Conservation (phyloP, 306 rosid species). For the Quercus gilva region DNA sequence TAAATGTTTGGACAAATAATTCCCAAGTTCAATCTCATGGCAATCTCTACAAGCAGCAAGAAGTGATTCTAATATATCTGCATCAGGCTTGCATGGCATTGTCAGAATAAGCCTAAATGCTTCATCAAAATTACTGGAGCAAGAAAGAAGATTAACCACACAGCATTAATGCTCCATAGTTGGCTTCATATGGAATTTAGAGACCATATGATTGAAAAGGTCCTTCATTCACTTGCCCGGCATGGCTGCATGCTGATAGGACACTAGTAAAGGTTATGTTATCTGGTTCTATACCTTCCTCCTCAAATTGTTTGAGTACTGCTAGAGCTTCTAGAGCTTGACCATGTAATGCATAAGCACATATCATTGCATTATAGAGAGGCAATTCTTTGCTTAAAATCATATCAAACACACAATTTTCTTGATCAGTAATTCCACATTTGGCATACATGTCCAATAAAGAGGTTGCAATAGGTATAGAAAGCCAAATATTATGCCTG, state of each 20-base stretch:
- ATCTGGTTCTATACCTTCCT: constrained; percentile 51
- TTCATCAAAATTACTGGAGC: constrained; percentile 56
- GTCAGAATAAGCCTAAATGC: constrained; percentile 50
- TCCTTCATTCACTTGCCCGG: constrained; percentile 56
- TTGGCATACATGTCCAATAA: constrained; percentile 80
- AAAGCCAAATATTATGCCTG: constrained; percentile 39
- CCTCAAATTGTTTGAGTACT: constrained; percentile 39
- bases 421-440: constrained; percentile 56
- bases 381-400: constrained; percentile 48
- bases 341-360: constrained; percentile 72
- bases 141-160: constrained; percentile 61
- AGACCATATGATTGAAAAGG: constrained; percentile 61
- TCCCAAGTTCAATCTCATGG: constrained; percentile 54
- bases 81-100: constrained; percentile 72
- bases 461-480: constrained; percentile 48
- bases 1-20: constrained; percentile 45
- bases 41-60: constrained; percentile 62
- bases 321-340: constrained; percentile 61
- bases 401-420: constrained; percentile 48
- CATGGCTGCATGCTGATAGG: constrained; percentile 72
- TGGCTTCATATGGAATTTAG: constrained; percentile 50
- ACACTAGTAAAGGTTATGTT: constrained; percentile 56
- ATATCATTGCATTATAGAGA: constrained; percentile 71
- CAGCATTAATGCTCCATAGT: constrained; percentile 64
- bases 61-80: constrained; percentile 65